Evolutionary conservation across 2,329 filamentous ascomycete genomes (phyloP).

Genomic region (Cladophialophora carrionii): DNA sequence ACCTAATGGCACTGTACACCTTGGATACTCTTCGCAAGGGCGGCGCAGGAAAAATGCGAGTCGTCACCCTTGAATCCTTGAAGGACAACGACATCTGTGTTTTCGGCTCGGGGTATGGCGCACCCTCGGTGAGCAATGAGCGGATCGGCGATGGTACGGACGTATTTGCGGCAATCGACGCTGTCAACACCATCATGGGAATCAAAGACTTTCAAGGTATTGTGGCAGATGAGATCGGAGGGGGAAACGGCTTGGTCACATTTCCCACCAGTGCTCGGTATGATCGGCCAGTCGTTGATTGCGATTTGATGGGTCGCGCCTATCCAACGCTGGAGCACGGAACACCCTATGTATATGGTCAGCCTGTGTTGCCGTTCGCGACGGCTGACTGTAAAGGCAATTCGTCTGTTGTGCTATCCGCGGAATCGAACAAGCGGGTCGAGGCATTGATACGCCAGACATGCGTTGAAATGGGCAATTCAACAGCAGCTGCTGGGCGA

Average conservation of each 20-base stretch:
- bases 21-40: constrained; percentile 46
- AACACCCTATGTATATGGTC: constrained; percentile 49
- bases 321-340: constrained; percentile 54
- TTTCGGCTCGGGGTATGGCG: constrained; percentile 53
- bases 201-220: constrained; percentile 46
- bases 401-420: constrained; percentile 40
- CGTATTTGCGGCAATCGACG: constrained; percentile 46
- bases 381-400: constrained; percentile 51
- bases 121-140: constrained; percentile 42
- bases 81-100: constrained; percentile 48
- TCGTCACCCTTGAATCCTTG: constrained; percentile 47
- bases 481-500: constrained; percentile 34
- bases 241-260: constrained; percentile 47
- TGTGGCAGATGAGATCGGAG: constrained; percentile 43
- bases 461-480: constrained; percentile 40
- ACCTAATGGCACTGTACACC: constrained; percentile 53
- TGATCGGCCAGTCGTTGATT: constrained; percentile 51
- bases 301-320: constrained; percentile 55
- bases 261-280: constrained; percentile 40
- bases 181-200: constrained; percentile 39
- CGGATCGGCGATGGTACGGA: constrained; percentile 39
- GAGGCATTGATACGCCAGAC: constrained; percentile 40
- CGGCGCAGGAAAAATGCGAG: constrained; percentile 45
- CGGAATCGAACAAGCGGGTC: constrained; percentile 38
- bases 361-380: constrained; percentile 47